Conservation (phyloP, 257 asterid genomes). For the Cordia subcordata region DNA sequence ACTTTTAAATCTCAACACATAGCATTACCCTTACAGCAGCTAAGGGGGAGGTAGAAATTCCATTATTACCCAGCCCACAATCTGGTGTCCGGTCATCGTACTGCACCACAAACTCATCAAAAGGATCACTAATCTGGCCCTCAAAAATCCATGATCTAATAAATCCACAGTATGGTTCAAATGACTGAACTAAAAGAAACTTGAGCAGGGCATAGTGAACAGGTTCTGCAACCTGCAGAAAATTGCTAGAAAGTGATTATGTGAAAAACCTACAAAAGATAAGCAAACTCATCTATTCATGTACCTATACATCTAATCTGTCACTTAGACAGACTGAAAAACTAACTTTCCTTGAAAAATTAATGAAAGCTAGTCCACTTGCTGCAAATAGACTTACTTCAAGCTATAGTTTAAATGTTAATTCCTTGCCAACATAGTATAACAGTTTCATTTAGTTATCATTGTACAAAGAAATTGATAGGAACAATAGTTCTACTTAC, state of each 20-base stretch:
- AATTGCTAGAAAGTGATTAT: constrained; percentile 14
- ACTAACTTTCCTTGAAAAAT: not conserved
- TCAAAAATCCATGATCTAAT: constrained; percentile 93
- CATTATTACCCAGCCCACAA: constrained; percentile 29
- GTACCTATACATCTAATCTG: not conserved
- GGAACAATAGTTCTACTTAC: no score
- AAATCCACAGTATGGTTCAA: constrained; percentile 82
- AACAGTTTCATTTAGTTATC: no score
- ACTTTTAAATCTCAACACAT: constrained; percentile 16
- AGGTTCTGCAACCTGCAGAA: constrained; percentile 77
- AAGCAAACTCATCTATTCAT: not conserved
- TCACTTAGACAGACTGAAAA: not conserved
- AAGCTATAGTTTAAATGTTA: no score
- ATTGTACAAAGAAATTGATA: no score
- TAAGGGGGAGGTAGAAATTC: constrained; percentile 47
- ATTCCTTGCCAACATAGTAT: no score
- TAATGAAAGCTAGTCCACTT: not conserved
- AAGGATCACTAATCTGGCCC: constrained; percentile 78
- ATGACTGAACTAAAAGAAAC: constrained; percentile 79
- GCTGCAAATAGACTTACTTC: no score
- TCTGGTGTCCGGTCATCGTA: constrained; percentile 29
- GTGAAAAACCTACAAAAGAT: constrained; percentile 11
- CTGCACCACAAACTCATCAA: constrained; percentile 76
- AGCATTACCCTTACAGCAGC: constrained; percentile 62
- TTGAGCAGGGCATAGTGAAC: constrained; percentile 73